Conservation (phyloP, 495 filamentous ascomycete genomes). For the Penicillium egyptiacum region DNA sequence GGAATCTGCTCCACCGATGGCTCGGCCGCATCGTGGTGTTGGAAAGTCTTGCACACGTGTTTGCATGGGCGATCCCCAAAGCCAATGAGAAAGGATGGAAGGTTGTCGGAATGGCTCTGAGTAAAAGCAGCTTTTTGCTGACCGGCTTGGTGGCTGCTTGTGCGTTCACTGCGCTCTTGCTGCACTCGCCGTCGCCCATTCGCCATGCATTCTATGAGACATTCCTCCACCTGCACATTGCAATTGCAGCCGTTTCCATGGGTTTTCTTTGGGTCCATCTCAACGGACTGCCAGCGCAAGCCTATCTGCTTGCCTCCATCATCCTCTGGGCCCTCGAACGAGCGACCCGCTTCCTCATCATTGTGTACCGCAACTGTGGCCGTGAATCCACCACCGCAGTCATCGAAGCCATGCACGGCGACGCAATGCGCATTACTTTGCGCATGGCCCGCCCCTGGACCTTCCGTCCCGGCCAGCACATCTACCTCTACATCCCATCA, state of each 20-base stretch:
- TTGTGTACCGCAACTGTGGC: conserved; percentile 70
- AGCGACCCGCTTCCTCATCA: conserved; percentile 60
- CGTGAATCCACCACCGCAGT: conserved; percentile 65
- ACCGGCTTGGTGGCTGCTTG: conserved; percentile 50
- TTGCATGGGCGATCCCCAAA: conserved; percentile 66
- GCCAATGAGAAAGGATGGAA: conserved; percentile 65
- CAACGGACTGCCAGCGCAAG: conserved; percentile 60
- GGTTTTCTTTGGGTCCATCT: conserved; percentile 73
- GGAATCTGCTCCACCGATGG: conserved; percentile 81
- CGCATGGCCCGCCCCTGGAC: conserved; percentile 72
- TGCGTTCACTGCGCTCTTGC: conserved; percentile 57
- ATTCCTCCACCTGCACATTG: conserved; percentile 82
- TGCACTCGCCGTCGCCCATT: conserved; percentile 69
- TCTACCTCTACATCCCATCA: conserved; percentile 78
- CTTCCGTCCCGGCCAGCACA: conserved; percentile 82
- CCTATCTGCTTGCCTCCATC: conserved; percentile 67
- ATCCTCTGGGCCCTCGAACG: conserved; percentile 79
- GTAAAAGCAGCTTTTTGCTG: conserved; percentile 55
- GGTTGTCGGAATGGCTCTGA: conserved; percentile 49
- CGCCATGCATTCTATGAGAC: conserved; percentile 96
- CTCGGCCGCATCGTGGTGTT: conserved; percentile 69
- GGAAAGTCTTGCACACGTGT: conserved; percentile 62
- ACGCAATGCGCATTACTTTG: conserved; percentile 79
- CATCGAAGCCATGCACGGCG: conserved; percentile 76
- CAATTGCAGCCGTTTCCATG: conserved; percentile 61